Evolutionary conservation across 352 stramenopile species (phyloP).

Genomic region (Discostella stelligera): DNA sequence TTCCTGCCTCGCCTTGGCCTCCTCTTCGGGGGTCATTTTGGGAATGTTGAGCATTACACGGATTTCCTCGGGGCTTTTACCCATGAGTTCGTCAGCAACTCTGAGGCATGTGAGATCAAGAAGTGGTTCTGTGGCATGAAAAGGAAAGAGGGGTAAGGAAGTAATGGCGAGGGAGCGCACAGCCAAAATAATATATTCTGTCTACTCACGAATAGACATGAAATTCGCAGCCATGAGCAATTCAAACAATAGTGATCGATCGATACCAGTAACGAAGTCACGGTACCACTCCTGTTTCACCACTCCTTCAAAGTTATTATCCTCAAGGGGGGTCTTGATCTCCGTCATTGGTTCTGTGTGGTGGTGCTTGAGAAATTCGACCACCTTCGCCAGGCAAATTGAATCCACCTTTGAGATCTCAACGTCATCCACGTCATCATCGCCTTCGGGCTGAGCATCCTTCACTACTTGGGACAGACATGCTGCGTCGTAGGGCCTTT

Average conservation of each 20-base stretch:
- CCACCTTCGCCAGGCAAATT: slow-evolving; percentile 57
- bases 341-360: slow-evolving; percentile 60
- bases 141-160: background rate
- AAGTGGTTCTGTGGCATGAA: slow-evolving; percentile 52
- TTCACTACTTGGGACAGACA: slow-evolving; percentile 40
- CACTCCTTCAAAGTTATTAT: slow-evolving; percentile 66
- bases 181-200: background rate
- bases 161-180: too few relatives aligned
- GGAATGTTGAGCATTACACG: slow-evolving; percentile 72
- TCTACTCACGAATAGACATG: slow-evolving; percentile 65
- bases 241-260: slow-evolving; percentile 66
- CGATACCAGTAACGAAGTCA: slow-evolving; percentile 61
- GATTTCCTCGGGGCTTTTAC: slow-evolving; percentile 75
- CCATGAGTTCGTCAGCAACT: slow-evolving; percentile 59
- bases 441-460: slow-evolving; percentile 35
- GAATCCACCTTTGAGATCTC: slow-evolving; percentile 54
- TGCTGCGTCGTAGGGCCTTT: slow-evolving; percentile 15
- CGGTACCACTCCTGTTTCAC: slow-evolving; percentile 73
- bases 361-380: slow-evolving; percentile 79
- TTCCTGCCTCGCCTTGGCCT: slow-evolving; percentile 57
- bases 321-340: slow-evolving; percentile 67
- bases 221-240: slow-evolving; percentile 77
- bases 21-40: slow-evolving; percentile 67
- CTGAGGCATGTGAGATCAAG: slow-evolving; percentile 72
- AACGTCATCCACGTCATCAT: slow-evolving; percentile 40